A percentile compares a stretch with the other conserved stretches of the same genome.
These are phyloP conservation scores for Aspergillus thermomutatus DNA, from an alignment of 2,329 filamentous ascomycete genomes.

Conservation along the genomic window DNA sequence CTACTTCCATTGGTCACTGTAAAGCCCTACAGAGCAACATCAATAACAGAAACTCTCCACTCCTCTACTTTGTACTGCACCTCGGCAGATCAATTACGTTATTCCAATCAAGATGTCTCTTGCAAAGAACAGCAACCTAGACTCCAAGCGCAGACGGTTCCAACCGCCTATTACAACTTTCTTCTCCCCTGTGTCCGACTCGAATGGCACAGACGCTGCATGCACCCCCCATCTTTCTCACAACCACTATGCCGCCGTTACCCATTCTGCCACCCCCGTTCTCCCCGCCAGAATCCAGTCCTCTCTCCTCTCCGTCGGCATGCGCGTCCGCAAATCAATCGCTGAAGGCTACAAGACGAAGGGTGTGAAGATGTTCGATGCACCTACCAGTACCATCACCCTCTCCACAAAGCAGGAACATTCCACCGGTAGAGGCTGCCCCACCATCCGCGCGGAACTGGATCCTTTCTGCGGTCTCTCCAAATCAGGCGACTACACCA, in stretches of 20 bases:
- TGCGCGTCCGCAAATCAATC: slow-evolving; percentile 90
- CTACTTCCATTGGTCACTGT: neutral
- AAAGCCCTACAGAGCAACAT: neutral
- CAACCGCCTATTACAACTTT: slow-evolving; percentile 42
- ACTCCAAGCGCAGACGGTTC: slow-evolving; percentile 44
- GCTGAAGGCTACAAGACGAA: slow-evolving; percentile 88
- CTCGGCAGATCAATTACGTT: slow-evolving; percentile 16
- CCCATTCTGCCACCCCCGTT: slow-evolving; percentile 43
- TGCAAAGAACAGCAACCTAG: slow-evolving; percentile 17
- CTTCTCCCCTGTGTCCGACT: slow-evolving; percentile 25
- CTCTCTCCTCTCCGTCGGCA: slow-evolving; percentile 84
- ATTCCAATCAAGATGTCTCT: slow-evolving; percentile 7
- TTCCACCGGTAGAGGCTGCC: slow-evolving; percentile 6
- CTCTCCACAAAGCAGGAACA: slow-evolving; percentile 4
- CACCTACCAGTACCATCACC: slow-evolving; percentile 1
- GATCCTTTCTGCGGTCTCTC: slow-evolving; percentile 78
- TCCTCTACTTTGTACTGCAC: neutral
- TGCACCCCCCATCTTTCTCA: slow-evolving; percentile 27
- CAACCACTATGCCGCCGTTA: slow-evolving; percentile 40
- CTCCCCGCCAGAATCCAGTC: slow-evolving; percentile 69
- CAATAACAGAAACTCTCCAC: neutral
- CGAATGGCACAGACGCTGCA: slow-evolving; percentile 6
- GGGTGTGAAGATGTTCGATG: slow-evolving; percentile 25
- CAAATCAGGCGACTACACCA: slow-evolving; percentile 66
- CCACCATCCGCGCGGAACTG: slow-evolving; percentile 54